Evolutionary conservation across 306 rosid species (phyloP).

Genomic region (Ormosia semicastrata): DNA sequence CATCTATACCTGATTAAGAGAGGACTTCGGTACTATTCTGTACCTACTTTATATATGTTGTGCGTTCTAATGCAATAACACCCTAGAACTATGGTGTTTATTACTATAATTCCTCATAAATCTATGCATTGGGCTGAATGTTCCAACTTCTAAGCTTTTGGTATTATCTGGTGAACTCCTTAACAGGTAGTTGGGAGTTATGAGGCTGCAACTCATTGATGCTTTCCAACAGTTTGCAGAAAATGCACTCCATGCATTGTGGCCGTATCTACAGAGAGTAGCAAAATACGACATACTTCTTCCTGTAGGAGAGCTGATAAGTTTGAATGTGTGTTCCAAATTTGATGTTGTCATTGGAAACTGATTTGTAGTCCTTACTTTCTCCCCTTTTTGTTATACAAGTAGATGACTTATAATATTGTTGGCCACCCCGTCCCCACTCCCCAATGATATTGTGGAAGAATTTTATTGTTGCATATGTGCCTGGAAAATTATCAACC

Average conservation of each 20-base stretch:
- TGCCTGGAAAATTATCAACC: constrained; percentile 24
- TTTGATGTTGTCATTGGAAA: constrained; percentile 28
- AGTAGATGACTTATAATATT: constrained; percentile 5
- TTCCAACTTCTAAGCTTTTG: not conserved
- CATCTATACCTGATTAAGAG: constrained; percentile 21
- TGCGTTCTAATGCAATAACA: not conserved
- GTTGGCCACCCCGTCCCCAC: not conserved
- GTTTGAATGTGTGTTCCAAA: constrained; percentile 30
- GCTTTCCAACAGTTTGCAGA: constrained; percentile 13
- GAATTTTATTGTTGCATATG: constrained; percentile 15
- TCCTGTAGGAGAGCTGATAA: constrained; percentile 19
- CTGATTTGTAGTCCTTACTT: constrained; percentile 29
- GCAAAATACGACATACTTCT: constrained; percentile 13
- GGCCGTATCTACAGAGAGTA: not conserved
- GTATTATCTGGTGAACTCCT: not conserved
- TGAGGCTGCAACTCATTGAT: constrained; percentile 10
- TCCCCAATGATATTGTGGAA: not conserved
- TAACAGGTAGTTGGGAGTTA: constrained; percentile 37
- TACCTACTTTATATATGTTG: not conserved
- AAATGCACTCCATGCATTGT: constrained; percentile 16
- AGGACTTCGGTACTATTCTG: constrained; percentile 34
- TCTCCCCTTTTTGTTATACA: not conserved
- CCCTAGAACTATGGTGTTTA: not conserved
- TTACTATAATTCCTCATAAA: not conserved
- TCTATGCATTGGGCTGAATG: not conserved